A percentile compares a stretch with the other conserved stretches of the same genome.
phyloP scores from a whole-genome alignment of 257 asterid genomes.

The Scutellaria baicalensis region DNA sequence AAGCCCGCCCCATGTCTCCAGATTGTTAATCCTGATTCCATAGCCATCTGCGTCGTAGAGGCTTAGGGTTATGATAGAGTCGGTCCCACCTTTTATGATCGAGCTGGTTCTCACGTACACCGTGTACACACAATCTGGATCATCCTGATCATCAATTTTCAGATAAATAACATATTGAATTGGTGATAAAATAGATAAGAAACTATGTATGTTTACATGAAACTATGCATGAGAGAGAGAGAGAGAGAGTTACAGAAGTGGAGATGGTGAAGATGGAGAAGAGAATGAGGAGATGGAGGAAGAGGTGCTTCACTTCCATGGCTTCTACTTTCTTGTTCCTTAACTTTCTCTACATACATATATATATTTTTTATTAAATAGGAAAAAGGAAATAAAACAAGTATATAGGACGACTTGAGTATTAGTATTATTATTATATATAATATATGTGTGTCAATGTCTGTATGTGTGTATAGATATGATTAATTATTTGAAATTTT shows the following conservation, averaged over 20 bases:
- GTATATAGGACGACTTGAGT: no score
- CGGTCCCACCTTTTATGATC: constrained; percentile 54
- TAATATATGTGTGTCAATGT: no score
- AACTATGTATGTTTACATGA: no score
- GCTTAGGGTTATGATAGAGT: constrained; percentile 44
- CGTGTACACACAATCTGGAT: constrained; percentile 64
- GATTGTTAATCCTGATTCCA: constrained; percentile 42
- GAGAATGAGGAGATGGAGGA: constrained; percentile 39
- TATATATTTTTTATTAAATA: no score
- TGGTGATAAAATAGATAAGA: no score
- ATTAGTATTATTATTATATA: no score
- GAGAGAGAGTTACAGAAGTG: constrained; percentile 35
- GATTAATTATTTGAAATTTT: no score
- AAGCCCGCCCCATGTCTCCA: constrained; percentile 71
- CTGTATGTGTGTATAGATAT: no score
- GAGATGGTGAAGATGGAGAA: constrained; percentile 40
- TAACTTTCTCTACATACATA: not conserved
- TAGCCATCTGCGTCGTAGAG: constrained; percentile 37
- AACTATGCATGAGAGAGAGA: not conserved
- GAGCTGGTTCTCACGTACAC: constrained; percentile 51
- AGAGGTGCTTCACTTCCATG: constrained; percentile 41
- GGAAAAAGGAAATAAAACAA: no score
- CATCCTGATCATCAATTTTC: no score
- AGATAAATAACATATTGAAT: no score
- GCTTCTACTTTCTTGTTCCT: not conserved